Conservation (phyloP, 257 asterid genomes). For the Solanum pinnatisectum region DNA sequence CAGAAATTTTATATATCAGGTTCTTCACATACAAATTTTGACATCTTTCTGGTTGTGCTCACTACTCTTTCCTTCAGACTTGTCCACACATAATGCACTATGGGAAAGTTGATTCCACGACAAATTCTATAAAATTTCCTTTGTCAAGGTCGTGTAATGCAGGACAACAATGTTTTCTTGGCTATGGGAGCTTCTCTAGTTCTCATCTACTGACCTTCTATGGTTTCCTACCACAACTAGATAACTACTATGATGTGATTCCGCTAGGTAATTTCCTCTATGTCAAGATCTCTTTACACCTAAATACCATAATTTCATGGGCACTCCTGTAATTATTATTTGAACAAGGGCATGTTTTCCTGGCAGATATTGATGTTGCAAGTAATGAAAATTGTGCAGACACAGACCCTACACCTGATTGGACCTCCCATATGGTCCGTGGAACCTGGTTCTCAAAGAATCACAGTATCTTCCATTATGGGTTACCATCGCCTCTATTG, state of each 20-base stretch:
- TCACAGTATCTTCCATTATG: conserved; percentile 53
- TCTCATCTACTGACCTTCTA: conserved; percentile 86
- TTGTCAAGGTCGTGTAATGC: conserved; percentile 67
- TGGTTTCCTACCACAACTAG: conserved; percentile 75
- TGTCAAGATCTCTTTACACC: background rate
- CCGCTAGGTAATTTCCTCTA: conserved; percentile 58
- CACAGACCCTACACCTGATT: conserved; percentile 21
- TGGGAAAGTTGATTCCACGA: conserved; percentile 57
- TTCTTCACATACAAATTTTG: background rate
- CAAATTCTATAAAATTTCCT: conserved; percentile 58
- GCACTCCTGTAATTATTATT: background rate
- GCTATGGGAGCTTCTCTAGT: conserved; percentile 79
- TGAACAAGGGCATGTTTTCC: background rate
- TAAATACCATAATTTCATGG: background rate
- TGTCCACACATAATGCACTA: conserved; percentile 78
- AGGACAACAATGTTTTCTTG: conserved; percentile 85
- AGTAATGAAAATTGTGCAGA: conserved; percentile 27
- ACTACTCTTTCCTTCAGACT: conserved; percentile 30
- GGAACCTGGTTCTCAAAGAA: conserved; percentile 83
- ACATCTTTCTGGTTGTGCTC: background rate
- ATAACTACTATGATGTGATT: conserved; percentile 68
- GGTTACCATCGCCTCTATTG: conserved; percentile 63
- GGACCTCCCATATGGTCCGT: conserved; percentile 81
- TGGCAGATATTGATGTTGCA: conserved; percentile 50
- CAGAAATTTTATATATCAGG: background rate